phyloP scores from a whole-genome alignment of 2,329 filamentous ascomycete genomes.

The Sarocladium kiliense region DNA sequence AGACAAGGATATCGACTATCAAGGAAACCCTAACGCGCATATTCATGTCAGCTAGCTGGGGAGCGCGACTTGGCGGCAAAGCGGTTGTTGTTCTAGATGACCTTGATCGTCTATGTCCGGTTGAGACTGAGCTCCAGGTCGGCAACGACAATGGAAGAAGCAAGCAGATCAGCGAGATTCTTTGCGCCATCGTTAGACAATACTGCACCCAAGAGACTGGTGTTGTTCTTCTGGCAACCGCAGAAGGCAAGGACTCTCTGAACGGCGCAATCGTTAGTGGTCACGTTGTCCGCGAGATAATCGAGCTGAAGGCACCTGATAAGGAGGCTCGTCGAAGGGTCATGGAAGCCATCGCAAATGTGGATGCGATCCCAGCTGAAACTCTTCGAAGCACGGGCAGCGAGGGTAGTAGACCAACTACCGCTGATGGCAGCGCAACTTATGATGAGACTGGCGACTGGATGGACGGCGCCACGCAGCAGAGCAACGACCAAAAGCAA shows the following conservation, averaged over 20 bases:
- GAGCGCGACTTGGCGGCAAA: constrained; percentile 76
- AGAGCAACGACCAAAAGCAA: constrained; percentile 35
- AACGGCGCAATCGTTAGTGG: constrained; percentile 88
- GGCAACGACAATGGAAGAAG: constrained; percentile 91
- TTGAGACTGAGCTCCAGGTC: constrained; percentile 90
- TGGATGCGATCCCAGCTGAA: constrained; percentile 39
- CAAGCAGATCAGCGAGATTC: constrained; percentile 83
- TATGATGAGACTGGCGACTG: constrained; percentile 59
- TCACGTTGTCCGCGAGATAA: constrained; percentile 86
- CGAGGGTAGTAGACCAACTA: constrained; percentile 50
- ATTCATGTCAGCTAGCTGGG: constrained; percentile 90
- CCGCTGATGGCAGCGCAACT: constrained; percentile 45
- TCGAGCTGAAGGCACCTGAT: constrained; percentile 83
- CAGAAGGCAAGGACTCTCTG: constrained; percentile 86
- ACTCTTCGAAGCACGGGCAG: constrained; percentile 23
- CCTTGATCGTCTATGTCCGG: constrained; percentile 85
- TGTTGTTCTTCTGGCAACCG: constrained; percentile 83
- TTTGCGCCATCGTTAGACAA: constrained; percentile 77
- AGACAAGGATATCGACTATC: constrained; percentile 82
- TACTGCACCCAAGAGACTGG: constrained; percentile 76
- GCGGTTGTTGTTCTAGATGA: constrained; percentile 88
- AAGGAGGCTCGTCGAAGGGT: constrained; percentile 84
- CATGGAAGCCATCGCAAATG: constrained; percentile 69
- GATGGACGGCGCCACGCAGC: constrained; percentile 65
- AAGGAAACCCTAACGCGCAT: constrained; percentile 81